phyloP scores from a whole-genome alignment of 768 basidiomycete species.

The Amanita rubescens region DNA sequence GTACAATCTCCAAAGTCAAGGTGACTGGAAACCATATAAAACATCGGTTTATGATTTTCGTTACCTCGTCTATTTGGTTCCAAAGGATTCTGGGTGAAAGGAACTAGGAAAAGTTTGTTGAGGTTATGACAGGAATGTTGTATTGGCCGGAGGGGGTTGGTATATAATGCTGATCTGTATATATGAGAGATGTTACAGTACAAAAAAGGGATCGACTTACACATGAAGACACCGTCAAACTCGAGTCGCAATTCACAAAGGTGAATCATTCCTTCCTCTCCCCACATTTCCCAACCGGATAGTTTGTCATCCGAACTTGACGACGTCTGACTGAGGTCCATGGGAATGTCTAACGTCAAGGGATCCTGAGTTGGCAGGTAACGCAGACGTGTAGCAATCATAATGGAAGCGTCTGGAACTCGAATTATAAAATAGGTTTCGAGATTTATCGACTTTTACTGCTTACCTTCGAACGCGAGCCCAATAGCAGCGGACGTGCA shows the following conservation, averaged over 20 bases:
- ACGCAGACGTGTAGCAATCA: constrained; percentile 58
- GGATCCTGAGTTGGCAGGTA: constrained; percentile 31
- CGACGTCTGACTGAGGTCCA: constrained; percentile 19
- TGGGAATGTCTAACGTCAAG: constrained; percentile 28
- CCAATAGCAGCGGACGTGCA: constrained; percentile 58
- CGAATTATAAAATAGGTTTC: neutral
- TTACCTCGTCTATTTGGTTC: constrained; percentile 1
- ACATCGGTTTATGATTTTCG: constrained; percentile 19
- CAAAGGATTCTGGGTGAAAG: neutral
- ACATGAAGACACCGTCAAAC: constrained; percentile 35
- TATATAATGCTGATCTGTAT: constrained; percentile 28
- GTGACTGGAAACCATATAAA: constrained; percentile 45
- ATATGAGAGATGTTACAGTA: constrained; percentile 3
- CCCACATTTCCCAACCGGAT: constrained; percentile 46
- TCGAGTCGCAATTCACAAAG: constrained; percentile 51
- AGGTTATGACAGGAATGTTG: constrained; percentile 28
- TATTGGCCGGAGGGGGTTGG: constrained; percentile 41
- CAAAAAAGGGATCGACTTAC: constrained; percentile 25
- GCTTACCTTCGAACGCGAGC: constrained; percentile 54
- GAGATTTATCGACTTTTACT: neutral
- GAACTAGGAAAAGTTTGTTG: constrained; percentile 31
- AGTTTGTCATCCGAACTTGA: constrained; percentile 10
- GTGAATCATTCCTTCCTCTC: constrained; percentile 54
- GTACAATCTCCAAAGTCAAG: constrained; percentile 60
- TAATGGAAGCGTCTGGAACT: constrained; percentile 42